Percentiles rank a stretch among this genome's conserved stretches.
Evolutionary conservation across 257 asterid species (phyloP).

Genomic region (Henckelia pumila): DNA sequence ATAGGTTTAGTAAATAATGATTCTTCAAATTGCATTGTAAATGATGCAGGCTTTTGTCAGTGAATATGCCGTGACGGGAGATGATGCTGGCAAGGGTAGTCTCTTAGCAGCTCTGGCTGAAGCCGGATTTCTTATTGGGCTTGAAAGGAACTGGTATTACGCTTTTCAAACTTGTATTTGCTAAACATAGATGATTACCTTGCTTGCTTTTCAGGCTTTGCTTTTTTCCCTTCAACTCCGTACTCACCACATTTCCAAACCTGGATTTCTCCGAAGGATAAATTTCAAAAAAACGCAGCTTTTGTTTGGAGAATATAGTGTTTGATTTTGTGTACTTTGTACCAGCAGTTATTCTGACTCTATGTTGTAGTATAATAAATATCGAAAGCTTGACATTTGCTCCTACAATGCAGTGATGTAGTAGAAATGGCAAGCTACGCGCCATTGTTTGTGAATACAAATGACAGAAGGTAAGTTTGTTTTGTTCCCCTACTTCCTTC

Average conservation of each 20-base stretch:
- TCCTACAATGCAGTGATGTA: conserved; percentile 52
- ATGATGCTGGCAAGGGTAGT: conserved; percentile 83
- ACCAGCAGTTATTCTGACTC: background rate
- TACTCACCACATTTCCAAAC: too few relatives aligned
- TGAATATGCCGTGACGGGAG: conserved; percentile 88
- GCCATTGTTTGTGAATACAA: conserved; percentile 73
- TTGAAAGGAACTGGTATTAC: conserved; percentile 79
- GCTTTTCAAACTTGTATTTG: background rate
- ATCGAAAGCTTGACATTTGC: conserved; percentile 9
- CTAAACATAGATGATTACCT: background rate
- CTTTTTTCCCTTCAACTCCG: background rate
- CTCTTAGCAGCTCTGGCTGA: conserved; percentile 90
- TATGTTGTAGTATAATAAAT: too few relatives aligned
- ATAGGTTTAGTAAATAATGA: conserved; percentile 11
- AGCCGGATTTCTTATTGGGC: conserved; percentile 87
- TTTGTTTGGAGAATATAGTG: background rate
- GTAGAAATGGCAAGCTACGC: conserved; percentile 94
- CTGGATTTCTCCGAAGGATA: background rate
- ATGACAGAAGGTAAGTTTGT: conserved; percentile 60
- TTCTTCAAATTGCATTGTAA: conserved; percentile 7
- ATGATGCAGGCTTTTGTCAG: conserved; percentile 87
- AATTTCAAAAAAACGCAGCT: background rate
- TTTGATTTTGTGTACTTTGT: background rate
- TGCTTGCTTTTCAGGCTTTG: background rate
- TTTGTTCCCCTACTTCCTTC: conserved; percentile 4